Conservation (phyloP, 1,284 basidiomycete species). For the Rhodotorula sp. region DNA sequence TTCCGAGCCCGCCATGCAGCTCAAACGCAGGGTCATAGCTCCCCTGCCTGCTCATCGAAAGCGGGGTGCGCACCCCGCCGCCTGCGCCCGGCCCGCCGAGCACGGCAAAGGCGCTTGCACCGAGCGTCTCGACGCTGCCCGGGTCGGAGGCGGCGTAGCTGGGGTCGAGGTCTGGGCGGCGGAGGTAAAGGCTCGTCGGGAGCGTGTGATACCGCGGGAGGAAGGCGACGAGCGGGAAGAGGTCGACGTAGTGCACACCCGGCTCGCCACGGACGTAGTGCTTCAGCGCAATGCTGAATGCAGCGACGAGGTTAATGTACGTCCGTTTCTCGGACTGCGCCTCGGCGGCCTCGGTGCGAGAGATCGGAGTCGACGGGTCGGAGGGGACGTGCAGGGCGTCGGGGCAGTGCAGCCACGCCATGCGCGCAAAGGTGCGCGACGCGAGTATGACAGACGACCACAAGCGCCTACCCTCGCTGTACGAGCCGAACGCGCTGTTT, state of each 20-base stretch:
- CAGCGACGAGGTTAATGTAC: slow-evolving; percentile 23
- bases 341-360: background rate
- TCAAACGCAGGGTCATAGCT: background rate
- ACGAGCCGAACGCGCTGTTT: slow-evolving; percentile 73
- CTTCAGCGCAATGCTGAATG: background rate
- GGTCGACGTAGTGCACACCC: slow-evolving; percentile 39
- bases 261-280: slow-evolving; percentile 48
- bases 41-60: background rate
- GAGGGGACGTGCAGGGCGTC: background rate
- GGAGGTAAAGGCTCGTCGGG: background rate
- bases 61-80: background rate
- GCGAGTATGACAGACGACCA: slow-evolving; percentile 70
- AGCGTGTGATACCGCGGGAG: slow-evolving; percentile 20
- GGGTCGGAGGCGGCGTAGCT: background rate
- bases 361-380: background rate
- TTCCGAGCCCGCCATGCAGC: background rate
- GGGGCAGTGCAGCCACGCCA: slow-evolving; percentile 47
- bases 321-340: slow-evolving; percentile 26
- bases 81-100: background rate
- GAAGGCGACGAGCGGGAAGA: slow-evolving; percentile 34
- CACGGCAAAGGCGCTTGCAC: background rate
- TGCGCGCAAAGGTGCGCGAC: slow-evolving; percentile 59
- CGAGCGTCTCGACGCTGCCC: background rate
- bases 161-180: slow-evolving; percentile 7
- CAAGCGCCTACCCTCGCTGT: slow-evolving; percentile 68